Percentiles rank a stretch among this genome's conserved stretches.
Evolutionary conservation across 768 basidiomycete species (phyloP).

Genomic region (Panellus pusillus): DNA sequence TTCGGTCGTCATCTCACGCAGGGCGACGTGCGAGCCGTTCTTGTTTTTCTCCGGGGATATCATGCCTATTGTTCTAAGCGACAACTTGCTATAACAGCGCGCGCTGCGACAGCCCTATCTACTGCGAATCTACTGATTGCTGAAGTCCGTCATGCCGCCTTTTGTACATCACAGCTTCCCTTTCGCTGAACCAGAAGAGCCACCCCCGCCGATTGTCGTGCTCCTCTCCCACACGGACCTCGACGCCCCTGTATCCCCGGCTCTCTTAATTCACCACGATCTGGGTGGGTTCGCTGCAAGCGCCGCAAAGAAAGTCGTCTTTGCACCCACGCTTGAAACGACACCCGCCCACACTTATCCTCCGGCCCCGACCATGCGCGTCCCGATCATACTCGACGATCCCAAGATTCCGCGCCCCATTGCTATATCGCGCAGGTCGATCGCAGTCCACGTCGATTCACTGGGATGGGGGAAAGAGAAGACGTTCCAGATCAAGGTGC

Average conservation of each 20-base stretch:
- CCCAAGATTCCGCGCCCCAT: neutral
- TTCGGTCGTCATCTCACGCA: no score
- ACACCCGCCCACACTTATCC: conserved; percentile 11
- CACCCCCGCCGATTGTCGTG: conserved; percentile 12
- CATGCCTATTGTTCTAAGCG: no score
- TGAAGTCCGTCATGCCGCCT: neutral
- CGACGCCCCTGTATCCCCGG: neutral
- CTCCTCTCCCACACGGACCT: conserved; percentile 14
- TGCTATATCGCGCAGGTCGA: neutral
- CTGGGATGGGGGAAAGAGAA: no score
- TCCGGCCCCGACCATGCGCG: conserved; percentile 10
- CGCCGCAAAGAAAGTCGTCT: conserved; percentile 5
- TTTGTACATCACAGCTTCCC: conserved; percentile 2
- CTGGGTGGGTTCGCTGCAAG: conserved; percentile 1
- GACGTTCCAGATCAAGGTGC: no score
- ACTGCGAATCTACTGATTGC: no score
- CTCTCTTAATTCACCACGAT: conserved; percentile 15
- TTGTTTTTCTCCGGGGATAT: no score
- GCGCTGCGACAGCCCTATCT: no score
- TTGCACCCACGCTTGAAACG: neutral
- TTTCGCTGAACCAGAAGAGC: conserved; percentile 11
- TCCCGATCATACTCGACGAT: no score
- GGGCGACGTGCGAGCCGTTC: no score
- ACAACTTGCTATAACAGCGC: no score
- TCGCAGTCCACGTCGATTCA: no score